Evolutionary conservation across 371 early-diverging fungal genomes (phyloP), one percentile per base, ranked within the genome.

Genomic region (Sporodiniella umbellata): DNA sequence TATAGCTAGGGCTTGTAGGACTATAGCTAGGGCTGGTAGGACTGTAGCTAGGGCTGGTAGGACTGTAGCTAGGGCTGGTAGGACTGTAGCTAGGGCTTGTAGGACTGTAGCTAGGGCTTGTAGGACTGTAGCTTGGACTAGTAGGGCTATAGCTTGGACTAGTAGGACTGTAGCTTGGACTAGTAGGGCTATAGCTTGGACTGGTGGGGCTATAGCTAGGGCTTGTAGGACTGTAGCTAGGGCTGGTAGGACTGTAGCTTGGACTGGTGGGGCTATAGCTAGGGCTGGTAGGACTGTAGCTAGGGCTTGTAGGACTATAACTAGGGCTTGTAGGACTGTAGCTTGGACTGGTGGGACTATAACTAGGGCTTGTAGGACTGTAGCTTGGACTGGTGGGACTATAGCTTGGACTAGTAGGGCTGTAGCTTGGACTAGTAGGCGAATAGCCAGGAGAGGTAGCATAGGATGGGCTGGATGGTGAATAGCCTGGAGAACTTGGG

Each of bases 401-500:
- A 52, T 84, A 86, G 26, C 58, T 58, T 2, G 87, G 85, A n/a
- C 77, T 70, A n/a, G 79, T 75, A 21, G 88, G 84, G 15, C 69
- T 66, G 55, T 87, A 87, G 3, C 69, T 58, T 12, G 87, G 86
- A 37, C 71, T 69, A 11, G 84, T 83, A 42, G 87, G 87, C 15
- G 85, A 83, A 58, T 87, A 91, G 19, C 75, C 70, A 22, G 90
- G 89, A 0, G 84, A 82, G 8, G 87, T 75, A 15, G 88, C 83
- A 63, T 79, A 78, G 28, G 71, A 67, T 28, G 81, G 76, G 51
- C 78, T 70, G 75, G 93, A 33, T 23, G 74, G 74, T 11, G 74
- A 86, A 64, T 95, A 96, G 11, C 81, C 79, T 15, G 93, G 95
- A 2, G 83, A 82, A 1, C 90, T 87, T 15, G 96, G 96, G 3